These are phyloP conservation scores for Bjerkandera adusta DNA, from an alignment of 1,284 basidiomycete genomes.

Conservation along the genomic window DNA sequence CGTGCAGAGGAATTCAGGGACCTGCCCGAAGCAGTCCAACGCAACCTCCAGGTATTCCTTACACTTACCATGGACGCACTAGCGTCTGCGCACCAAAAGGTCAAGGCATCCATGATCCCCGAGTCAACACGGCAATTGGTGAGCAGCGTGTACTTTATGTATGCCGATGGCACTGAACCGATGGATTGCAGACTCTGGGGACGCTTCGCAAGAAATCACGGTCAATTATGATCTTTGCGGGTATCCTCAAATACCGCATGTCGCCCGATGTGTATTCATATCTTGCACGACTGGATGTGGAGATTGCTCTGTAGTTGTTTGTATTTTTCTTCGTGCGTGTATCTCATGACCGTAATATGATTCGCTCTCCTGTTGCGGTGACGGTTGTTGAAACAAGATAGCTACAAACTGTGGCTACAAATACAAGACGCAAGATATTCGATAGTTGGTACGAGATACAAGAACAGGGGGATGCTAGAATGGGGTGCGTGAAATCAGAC, in stretches of 20 bases:
- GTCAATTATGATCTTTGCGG: constrained; percentile 85
- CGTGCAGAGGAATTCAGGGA: constrained; percentile 91
- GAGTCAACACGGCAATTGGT: constrained; percentile 77
- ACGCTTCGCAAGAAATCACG: constrained; percentile 71
- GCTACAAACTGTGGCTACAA: no score
- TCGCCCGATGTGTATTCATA: constrained; percentile 91
- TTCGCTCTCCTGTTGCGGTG: no score
- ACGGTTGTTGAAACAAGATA: no score
- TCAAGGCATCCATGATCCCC: constrained; percentile 72
- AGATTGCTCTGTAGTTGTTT: constrained; percentile 58
- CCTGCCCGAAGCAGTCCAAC: constrained; percentile 82
- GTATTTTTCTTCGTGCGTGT: background rate
- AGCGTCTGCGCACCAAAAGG: constrained; percentile 73
- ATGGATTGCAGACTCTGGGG: constrained; percentile 49
- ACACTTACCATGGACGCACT: constrained; percentile 95
- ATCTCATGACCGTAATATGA: no score
- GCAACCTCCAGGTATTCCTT: constrained; percentile 88
- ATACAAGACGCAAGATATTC: no score
- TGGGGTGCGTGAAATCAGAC: no score
- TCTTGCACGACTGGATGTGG: constrained; percentile 74
- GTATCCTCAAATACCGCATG: constrained; percentile 85
- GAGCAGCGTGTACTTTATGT: constrained; percentile 25
- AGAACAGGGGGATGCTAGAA: no score
- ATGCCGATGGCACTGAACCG: constrained; percentile 11
- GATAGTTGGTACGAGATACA: no score